A percentile compares a stretch with the other conserved stretches of the same genome.
These are phyloP conservation scores for Bacidia gigantensis DNA, from an alignment of 495 filamentous ascomycete species.

Conservation along the genomic window DNA sequence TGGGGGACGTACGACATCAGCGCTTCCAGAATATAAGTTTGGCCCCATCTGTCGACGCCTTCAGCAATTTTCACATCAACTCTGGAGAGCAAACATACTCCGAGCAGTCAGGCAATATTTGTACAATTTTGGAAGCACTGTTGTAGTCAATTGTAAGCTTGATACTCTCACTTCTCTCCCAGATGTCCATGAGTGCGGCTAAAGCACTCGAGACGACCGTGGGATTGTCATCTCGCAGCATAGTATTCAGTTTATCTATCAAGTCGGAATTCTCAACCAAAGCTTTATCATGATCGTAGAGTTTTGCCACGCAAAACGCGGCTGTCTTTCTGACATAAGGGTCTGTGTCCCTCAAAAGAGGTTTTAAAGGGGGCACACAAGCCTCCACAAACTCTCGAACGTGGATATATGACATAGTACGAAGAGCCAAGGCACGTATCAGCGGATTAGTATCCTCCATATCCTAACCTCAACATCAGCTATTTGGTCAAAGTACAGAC, in stretches of 20 bases:
- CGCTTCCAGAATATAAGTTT: slow-evolving; percentile 96
- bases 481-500: not conserved
- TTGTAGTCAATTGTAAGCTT: slow-evolving; percentile 96
- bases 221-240: slow-evolving; percentile 90
- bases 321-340: slow-evolving; percentile 98
- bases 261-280: slow-evolving; percentile 83
- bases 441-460: slow-evolving; percentile 90
- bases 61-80: slow-evolving; percentile 1
- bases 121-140: slow-evolving; percentile 94
- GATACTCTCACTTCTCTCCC: slow-evolving; percentile 93
- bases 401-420: slow-evolving; percentile 95
- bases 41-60: slow-evolving; percentile 62
- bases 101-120: slow-evolving; percentile 90
- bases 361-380: slow-evolving; percentile 70
- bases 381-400: slow-evolving; percentile 92
- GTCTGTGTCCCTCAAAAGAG: slow-evolving; percentile 72
- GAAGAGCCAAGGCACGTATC: slow-evolving; percentile 80
- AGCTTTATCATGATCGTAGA: slow-evolving; percentile 89
- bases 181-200: slow-evolving; percentile 91
- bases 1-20: slow-evolving; percentile 97
- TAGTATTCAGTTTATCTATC: slow-evolving; percentile 79
- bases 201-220: slow-evolving; percentile 93
- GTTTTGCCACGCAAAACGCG: slow-evolving; percentile 89
- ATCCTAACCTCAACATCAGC: slow-evolving; percentile 42
- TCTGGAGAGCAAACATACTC: slow-evolving; percentile 48